Evolutionary conservation across 768 basidiomycete genomes (phyloP).

Genomic region (Tricholoma flavovirens): DNA sequence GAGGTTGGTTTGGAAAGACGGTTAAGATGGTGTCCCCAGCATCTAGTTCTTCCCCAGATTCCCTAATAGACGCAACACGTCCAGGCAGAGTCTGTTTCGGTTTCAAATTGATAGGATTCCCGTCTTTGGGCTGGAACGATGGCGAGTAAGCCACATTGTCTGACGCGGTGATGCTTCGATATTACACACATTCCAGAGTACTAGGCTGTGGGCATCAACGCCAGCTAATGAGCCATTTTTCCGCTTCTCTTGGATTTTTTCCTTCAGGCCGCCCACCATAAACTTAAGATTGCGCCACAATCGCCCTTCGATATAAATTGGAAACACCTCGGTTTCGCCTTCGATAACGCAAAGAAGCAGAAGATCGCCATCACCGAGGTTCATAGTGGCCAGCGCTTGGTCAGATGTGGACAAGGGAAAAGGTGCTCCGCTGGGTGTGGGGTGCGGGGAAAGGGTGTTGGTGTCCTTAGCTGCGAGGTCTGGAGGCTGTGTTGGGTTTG

Average conservation of each 20-base stretch:
- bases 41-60: constrained; percentile 5
- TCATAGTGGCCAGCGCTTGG: constrained; percentile 4
- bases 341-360: constrained; percentile 9
- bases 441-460: constrained; percentile 1
- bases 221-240: constrained; percentile 7
- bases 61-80: constrained; percentile 7
- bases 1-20: constrained; percentile 6
- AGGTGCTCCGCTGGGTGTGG: neutral
- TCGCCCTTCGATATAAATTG: constrained; percentile 4
- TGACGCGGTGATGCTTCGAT: constrained; percentile 1
- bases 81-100: neutral
- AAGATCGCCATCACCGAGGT: constrained; percentile 7
- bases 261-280: constrained; percentile 6
- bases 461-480: neutral
- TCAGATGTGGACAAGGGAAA: constrained; percentile 1
- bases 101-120: constrained; percentile 5
- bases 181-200: constrained; percentile 10
- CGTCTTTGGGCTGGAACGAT: constrained; percentile 1
- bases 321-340: constrained; percentile 9
- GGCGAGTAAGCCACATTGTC: constrained; percentile 5
- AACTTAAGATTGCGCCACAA: constrained; percentile 9
- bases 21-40: neutral
- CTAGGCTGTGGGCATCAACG: constrained; percentile 7
- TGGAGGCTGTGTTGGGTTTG: neutral
- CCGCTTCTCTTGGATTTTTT: constrained; percentile 8